Evolutionary conservation across 192 early-diverging fungal species (phyloP).

Genomic region (Coemansia sp.): DNA sequence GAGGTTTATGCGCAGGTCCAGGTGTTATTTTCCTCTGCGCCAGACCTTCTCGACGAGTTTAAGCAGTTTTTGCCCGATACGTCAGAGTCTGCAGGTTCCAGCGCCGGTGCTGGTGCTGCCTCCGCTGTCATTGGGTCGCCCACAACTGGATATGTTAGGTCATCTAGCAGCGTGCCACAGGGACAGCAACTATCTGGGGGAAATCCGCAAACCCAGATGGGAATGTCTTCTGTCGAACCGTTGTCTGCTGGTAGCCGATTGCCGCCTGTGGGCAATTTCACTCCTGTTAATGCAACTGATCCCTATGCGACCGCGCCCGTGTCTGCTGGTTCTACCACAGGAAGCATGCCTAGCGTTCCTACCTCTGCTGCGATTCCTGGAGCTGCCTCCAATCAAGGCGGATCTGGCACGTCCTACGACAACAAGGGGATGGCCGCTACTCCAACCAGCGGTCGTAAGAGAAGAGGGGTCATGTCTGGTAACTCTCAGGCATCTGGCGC

Average conservation of each 20-base stretch:
- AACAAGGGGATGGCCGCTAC: conserved; percentile 17
- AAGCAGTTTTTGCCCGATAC: conserved; percentile 97
- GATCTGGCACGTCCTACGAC: conserved; percentile 17
- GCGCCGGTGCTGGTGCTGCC: conserved; percentile 14
- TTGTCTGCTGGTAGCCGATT: conserved; percentile 43
- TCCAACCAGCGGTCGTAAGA: conserved; percentile 36
- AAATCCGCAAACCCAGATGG: conserved; percentile 5
- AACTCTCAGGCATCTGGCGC: conserved; percentile 22
- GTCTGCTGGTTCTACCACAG: conserved; percentile 3
- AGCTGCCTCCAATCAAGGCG: conserved; percentile 14
- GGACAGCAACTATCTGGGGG: conserved; percentile 9
- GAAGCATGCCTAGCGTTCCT: conserved; percentile 1
- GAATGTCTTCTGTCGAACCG: conserved; percentile 18
- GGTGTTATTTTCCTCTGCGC: conserved; percentile 77
- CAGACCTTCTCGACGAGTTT: conserved; percentile 94
- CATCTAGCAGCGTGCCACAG: conserved; percentile 13
- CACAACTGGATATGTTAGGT: conserved; percentile 24
- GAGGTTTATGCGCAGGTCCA: conserved; percentile 98
- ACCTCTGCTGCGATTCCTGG: conserved; percentile 2
- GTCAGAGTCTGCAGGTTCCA: conserved; percentile 51
- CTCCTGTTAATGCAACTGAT: conserved; percentile 34
- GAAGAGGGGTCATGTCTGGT: conserved; percentile 31
- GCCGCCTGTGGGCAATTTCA: conserved; percentile 62
- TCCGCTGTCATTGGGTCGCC: conserved; percentile 22
- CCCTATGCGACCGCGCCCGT: conserved; percentile 17